phyloP scores from a whole-genome alignment of 169 alveolate species.

The Babesia ovata region DNA sequence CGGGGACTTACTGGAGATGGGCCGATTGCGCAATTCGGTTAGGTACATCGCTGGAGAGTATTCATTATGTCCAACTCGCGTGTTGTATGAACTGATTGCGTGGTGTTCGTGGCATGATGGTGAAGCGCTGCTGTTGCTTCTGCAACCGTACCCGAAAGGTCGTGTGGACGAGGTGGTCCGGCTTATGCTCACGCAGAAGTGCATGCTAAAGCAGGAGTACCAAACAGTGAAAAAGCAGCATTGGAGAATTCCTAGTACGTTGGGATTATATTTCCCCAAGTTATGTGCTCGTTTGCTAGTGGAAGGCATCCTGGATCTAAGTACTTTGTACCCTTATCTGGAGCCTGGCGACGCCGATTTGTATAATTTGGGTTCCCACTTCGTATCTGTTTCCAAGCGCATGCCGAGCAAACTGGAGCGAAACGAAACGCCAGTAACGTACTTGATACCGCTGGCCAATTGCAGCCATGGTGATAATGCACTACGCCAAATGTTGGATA shows the following conservation, averaged over 20 bases:
- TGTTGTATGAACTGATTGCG: constrained; percentile 55
- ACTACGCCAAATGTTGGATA: not conserved
- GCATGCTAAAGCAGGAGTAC: constrained; percentile 4
- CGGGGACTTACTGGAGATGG: not conserved
- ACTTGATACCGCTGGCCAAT: constrained; percentile 17
- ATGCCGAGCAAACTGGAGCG: constrained; percentile 15
- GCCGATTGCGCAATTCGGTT: constrained; percentile 2
- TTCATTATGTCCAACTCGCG: constrained; percentile 56
- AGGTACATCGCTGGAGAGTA: constrained; percentile 32
- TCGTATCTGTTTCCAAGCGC: constrained; percentile 3
- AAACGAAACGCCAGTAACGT: not conserved
- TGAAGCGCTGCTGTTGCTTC: not conserved
- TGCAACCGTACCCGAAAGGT: constrained; percentile 28
- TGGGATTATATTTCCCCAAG: constrained; percentile 7
- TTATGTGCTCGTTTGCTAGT: constrained; percentile 31
- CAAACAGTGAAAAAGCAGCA: constrained; percentile 12
- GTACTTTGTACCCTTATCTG: constrained; percentile 28
- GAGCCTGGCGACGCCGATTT: constrained; percentile 46
- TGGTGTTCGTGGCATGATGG: constrained; percentile 52
- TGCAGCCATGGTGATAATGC: constrained; percentile 33
- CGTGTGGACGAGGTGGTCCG: constrained; percentile 33
- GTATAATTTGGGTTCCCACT: constrained; percentile 13
- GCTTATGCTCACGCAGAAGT: constrained; percentile 23
- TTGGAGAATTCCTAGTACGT: constrained; percentile 9
- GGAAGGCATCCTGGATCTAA: constrained; percentile 10